Conservation (phyloP, 2,329 filamentous ascomycete species). For the Clarireedia paspali region DNA sequence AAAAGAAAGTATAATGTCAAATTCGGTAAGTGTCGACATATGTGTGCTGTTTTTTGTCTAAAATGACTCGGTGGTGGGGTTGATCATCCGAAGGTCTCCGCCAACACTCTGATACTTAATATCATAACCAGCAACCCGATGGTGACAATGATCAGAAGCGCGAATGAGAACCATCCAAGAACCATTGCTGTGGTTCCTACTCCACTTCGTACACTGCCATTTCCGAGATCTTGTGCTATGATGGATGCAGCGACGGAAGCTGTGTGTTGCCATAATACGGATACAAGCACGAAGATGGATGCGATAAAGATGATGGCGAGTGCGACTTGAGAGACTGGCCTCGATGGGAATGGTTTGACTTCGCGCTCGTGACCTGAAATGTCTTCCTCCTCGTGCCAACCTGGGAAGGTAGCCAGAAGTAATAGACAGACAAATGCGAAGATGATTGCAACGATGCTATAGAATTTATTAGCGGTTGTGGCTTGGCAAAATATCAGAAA, state of each 20-base stretch:
- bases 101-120: slow-evolving; percentile 76
- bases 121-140: slow-evolving; percentile 96
- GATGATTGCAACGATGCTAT: slow-evolving; percentile 91
- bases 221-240: slow-evolving; percentile 86
- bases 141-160: slow-evolving; percentile 86
- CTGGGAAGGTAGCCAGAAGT: slow-evolving; percentile 90
- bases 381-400: slow-evolving; percentile 91
- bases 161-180: slow-evolving; percentile 95
- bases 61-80: not conserved
- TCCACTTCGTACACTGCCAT: slow-evolving; percentile 77
- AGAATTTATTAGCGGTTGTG: slow-evolving; percentile 11
- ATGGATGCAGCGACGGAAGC: slow-evolving; percentile 92
- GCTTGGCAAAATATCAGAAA: not conserved
- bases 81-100: slow-evolving; percentile 38
- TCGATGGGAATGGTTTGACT: slow-evolving; percentile 88
- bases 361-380: slow-evolving; percentile 75
- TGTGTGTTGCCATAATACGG: slow-evolving; percentile 83
- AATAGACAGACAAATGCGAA: slow-evolving; percentile 95
- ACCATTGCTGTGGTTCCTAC: slow-evolving; percentile 96
- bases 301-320: slow-evolving; percentile 84
- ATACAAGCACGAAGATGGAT: slow-evolving; percentile 65
- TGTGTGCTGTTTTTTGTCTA: not conserved
- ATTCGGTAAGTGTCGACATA: not conserved
- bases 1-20: slow-evolving; percentile 4
- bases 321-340: slow-evolving; percentile 86